Percentiles rank a stretch among this genome's conserved stretches.
Evolutionary conservation across 495 filamentous ascomycete genomes (phyloP).

Genomic region (Penicillium parvum): DNA sequence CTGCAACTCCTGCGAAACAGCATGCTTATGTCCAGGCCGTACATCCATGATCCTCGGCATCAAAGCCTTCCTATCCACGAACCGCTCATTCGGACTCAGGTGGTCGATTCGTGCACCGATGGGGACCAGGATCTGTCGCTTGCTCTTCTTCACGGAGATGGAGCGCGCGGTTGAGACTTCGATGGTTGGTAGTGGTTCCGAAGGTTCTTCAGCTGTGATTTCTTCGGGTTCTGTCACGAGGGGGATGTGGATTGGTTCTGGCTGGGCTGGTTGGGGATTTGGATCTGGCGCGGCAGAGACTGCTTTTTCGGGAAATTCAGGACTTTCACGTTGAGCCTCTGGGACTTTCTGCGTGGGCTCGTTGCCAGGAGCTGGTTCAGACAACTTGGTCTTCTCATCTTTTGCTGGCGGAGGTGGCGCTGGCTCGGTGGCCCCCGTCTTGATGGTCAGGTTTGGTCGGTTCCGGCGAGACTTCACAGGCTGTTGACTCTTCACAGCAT

Average conservation of each 20-base stretch:
- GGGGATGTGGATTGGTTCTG: conserved; percentile 14
- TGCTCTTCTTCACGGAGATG: conserved; percentile 37
- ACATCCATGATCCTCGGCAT: conserved; percentile 30
- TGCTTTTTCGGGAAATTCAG: too few relatives aligned
- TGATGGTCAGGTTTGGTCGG: conserved; percentile 4
- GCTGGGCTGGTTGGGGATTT: conserved; percentile 2
- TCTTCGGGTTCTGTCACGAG: conserved; percentile 10
- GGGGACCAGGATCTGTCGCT: conserved; percentile 35
- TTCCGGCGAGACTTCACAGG: not conserved
- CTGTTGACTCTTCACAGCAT: not conserved
- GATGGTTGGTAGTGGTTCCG: conserved; percentile 20
- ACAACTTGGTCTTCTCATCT: conserved; percentile 2
- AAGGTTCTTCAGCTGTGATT: not conserved
- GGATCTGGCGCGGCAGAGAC: conserved; percentile 11
- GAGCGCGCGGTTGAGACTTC: conserved; percentile 41
- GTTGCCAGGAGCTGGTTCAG: conserved; percentile 5
- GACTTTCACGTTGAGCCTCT: too few relatives aligned
- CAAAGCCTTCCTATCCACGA: conserved; percentile 21
- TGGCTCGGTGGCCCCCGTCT: not conserved
- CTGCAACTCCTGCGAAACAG: conserved; percentile 33
- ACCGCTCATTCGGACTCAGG: conserved; percentile 23
- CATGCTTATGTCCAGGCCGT: conserved; percentile 29
- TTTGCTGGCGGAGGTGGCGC: not conserved
- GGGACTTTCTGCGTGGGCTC: too few relatives aligned
- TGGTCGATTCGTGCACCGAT: conserved; percentile 26